Evolutionary conservation across 768 basidiomycete genomes (phyloP), one percentile per base, ranked within the genome.

Genomic region (Boletellus ananiceps): DNA sequence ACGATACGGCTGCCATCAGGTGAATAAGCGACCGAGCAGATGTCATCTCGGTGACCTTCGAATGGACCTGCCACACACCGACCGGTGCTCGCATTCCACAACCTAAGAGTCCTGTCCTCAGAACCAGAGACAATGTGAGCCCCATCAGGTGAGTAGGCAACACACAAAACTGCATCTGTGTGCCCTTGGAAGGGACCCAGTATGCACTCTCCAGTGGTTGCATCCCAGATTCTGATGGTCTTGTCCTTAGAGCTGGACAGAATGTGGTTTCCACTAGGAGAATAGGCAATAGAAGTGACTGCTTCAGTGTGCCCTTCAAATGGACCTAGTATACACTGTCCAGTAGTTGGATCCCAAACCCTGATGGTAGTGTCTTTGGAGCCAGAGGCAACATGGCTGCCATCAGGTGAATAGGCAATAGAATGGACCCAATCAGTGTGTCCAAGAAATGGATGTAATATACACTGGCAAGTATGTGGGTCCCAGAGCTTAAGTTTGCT

Each of bases 341-440:
- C 27, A 46, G 48, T 50, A 25, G 19, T 27, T 47, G 55, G 13
- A 36, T 62, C 18, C 65, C 60, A 69, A 12, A 65, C 19, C n/a
- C 48, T 54, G 21, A 67, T 56, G 19, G 60, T 64, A 0, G 33
- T 4, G 14, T 66, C 62, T 3, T 1, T 44, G 18, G 62, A 57
- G 9, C 53, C 64, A 44, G 62, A 63, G 33, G 37, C 47, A 45
- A 62, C 37, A 13, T 46, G 21, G 8, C 36, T 57, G 2, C 67
- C 66, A 52, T 68, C 60, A 31, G 69, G 64, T 35, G 69, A 50
- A 60, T 47, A 54, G 44, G 53, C 48, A 41, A 59, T 19, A 45
- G 57, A 59, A 16, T 19, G 44, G 15, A 59, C 5, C 44, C 50
- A 49, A 12, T 18, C 7, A 0, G 50, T 50, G 6, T 59, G 58